Percentiles rank a stretch among this genome's conserved stretches.
Conservation (phyloP, 1,284 basidiomycete genomes). For the Trichosporon sp. region DNA sequence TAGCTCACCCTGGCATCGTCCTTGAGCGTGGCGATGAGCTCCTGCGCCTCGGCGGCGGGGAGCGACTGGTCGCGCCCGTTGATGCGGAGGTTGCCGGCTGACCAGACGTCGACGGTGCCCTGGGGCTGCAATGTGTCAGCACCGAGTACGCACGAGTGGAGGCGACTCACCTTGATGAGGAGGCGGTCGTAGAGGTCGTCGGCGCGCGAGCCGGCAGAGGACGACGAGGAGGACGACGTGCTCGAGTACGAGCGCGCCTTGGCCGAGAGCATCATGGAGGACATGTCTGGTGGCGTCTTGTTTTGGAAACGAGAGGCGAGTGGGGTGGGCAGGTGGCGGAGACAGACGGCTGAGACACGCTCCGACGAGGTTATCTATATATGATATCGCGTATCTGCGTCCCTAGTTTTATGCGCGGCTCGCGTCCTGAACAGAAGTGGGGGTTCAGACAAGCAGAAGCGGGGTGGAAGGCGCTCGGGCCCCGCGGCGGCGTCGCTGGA, state of each 20-base stretch:
- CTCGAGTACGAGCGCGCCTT: background rate
- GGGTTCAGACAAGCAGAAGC: background rate
- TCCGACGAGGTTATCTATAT: background rate
- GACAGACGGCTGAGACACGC: background rate
- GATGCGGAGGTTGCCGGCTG: slow-evolving; percentile 38
- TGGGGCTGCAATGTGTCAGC: slow-evolving; percentile 19
- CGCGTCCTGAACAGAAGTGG: background rate
- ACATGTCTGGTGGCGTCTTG: background rate
- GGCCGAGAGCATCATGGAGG: background rate
- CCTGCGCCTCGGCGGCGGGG: slow-evolving; percentile 25
- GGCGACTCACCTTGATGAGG: background rate
- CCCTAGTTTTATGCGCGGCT: background rate
- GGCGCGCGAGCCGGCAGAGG: background rate
- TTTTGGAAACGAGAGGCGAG: background rate
- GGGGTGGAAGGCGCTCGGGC: background rate
- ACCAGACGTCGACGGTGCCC: slow-evolving; percentile 40
- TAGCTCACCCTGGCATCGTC: slow-evolving; percentile 32
- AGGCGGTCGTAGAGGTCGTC: slow-evolving; percentile 8
- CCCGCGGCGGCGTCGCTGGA: background rate
- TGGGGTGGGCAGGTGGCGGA: background rate
- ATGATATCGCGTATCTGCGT: background rate
- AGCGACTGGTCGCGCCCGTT: slow-evolving; percentile 35
- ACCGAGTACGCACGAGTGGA: background rate
- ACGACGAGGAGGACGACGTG: background rate
- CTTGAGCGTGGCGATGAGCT: slow-evolving; percentile 31